These are phyloP conservation scores for Puccinia sorghi DNA, from an alignment of 1,284 basidiomycete species.

Conservation along the genomic window DNA sequence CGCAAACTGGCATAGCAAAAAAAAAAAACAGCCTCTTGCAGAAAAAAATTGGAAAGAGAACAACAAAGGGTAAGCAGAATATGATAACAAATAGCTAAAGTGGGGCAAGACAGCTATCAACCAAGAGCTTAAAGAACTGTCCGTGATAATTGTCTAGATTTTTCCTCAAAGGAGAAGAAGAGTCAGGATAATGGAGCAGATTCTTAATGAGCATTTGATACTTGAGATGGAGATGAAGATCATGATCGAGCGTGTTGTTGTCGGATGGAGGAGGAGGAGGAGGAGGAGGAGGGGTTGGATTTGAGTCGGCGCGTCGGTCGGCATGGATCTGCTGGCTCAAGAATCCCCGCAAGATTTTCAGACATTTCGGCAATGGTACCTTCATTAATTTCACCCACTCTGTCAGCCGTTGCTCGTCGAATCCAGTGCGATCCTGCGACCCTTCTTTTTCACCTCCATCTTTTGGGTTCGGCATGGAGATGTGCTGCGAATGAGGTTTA, in stretches of 20 bases:
- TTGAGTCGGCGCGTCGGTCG: neutral
- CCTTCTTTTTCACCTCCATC: neutral
- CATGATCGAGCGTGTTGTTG: neutral
- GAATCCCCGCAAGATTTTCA: conserved; percentile 25
- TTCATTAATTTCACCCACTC: conserved; percentile 28
- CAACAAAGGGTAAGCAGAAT: neutral
- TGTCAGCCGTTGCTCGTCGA: conserved; percentile 13
- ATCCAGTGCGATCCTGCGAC: neutral
- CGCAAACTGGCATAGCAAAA: no score
- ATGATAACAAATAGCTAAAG: neutral
- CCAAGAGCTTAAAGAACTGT: conserved; percentile 25
- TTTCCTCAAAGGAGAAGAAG: neutral
- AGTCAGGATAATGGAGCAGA: neutral
- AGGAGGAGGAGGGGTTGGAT: neutral
- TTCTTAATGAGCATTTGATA: conserved; percentile 26
- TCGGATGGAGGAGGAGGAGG: neutral
- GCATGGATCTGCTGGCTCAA: conserved; percentile 10
- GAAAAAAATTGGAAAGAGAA: neutral
- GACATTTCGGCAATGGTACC: conserved; percentile 32
- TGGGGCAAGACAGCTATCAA: conserved; percentile 4
- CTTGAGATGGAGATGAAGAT: conserved; percentile 10
- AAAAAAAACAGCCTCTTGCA: no score
- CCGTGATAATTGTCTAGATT: neutral
- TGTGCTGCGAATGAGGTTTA: neutral
- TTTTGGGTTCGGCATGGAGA: neutral